A percentile compares a stretch with the other conserved stretches of the same genome.
Conservation (phyloP, 2,329 filamentous ascomycete genomes). For the Beauveria asiatica region DNA sequence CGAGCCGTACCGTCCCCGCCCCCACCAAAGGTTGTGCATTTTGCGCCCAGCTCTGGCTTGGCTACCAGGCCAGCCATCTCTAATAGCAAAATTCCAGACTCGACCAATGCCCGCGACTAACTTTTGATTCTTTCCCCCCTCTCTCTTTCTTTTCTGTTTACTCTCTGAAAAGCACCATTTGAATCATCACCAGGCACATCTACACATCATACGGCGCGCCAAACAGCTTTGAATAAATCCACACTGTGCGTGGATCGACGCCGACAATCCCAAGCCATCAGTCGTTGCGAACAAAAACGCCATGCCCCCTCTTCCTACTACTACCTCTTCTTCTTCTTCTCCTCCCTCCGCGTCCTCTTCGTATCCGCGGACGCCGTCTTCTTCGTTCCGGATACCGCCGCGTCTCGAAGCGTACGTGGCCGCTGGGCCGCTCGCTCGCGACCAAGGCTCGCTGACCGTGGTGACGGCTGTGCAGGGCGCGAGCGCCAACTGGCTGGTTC, state of each 20-base stretch:
- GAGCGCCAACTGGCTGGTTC: constrained; percentile 56
- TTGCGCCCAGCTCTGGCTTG: background rate
- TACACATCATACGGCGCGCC: background rate
- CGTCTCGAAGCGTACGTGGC: constrained; percentile 55
- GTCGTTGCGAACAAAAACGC: background rate
- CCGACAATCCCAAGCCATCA: background rate
- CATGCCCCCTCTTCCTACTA: background rate
- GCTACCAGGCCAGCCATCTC: background rate
- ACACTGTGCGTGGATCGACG: no score
- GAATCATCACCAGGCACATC: no score
- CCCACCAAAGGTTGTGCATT: constrained; percentile 7
- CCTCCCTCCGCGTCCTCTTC: constrained; percentile 13
- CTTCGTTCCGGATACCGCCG: constrained; percentile 43
- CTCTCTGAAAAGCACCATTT: no score
- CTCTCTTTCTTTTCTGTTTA: background rate
- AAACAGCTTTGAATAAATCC: background rate
- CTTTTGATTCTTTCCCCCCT: background rate
- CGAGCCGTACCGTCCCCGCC: constrained; percentile 13
- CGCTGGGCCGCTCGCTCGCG: constrained; percentile 39
- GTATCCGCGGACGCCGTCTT: background rate
- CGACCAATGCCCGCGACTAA: background rate
- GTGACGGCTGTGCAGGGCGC: constrained; percentile 60
- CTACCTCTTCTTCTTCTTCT: constrained; percentile 23
- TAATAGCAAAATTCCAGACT: background rate
- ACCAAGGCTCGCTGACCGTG: constrained; percentile 47